Evolutionary conservation across 2,329 filamentous ascomycete genomes (phyloP).

Genomic region (Alternaria ventricosa): DNA sequence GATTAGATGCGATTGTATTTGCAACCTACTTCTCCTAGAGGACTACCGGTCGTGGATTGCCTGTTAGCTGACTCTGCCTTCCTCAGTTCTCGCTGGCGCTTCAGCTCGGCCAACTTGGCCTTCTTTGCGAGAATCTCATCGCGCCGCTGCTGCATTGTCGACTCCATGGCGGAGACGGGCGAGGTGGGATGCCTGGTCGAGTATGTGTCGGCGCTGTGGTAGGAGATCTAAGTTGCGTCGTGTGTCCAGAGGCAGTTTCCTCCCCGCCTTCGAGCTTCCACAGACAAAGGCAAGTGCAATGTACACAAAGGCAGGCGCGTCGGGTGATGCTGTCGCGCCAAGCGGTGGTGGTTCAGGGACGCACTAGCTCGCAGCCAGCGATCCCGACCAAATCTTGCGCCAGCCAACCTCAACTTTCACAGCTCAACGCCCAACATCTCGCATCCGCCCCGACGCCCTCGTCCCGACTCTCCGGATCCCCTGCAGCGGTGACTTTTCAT

Average conservation of each 20-base stretch:
- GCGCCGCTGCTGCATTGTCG: constrained; percentile 78
- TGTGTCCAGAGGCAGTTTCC: background rate
- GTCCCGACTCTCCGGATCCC: constrained; percentile 23
- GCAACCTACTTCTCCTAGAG: constrained; percentile 70
- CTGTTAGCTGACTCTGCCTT: constrained; percentile 75
- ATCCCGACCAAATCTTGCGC: constrained; percentile 35
- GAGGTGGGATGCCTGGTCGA: constrained; percentile 3
- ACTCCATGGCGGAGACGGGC: constrained; percentile 35
- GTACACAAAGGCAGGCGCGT: constrained; percentile 1
- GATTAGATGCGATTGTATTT: background rate
- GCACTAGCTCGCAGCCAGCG: constrained; percentile 22
- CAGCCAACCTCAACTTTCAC: constrained; percentile 38
- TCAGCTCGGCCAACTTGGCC: constrained; percentile 95
- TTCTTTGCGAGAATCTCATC: constrained; percentile 97
- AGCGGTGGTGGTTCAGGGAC: constrained; percentile 29
- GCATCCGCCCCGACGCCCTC: constrained; percentile 29
- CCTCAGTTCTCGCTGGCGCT: constrained; percentile 85
- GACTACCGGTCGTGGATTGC: constrained; percentile 65
- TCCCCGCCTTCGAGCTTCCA: background rate
- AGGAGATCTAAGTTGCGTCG: background rate
- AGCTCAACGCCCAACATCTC: constrained; percentile 30
- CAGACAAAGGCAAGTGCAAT: background rate
- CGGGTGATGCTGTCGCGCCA: constrained; percentile 29
- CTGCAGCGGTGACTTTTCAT: constrained; percentile 22
- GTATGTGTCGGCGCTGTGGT: background rate